Conservation (phyloP, 2,329 filamentous ascomycete species). For the Ophiocordyceps camponoti-leonardi region DNA sequence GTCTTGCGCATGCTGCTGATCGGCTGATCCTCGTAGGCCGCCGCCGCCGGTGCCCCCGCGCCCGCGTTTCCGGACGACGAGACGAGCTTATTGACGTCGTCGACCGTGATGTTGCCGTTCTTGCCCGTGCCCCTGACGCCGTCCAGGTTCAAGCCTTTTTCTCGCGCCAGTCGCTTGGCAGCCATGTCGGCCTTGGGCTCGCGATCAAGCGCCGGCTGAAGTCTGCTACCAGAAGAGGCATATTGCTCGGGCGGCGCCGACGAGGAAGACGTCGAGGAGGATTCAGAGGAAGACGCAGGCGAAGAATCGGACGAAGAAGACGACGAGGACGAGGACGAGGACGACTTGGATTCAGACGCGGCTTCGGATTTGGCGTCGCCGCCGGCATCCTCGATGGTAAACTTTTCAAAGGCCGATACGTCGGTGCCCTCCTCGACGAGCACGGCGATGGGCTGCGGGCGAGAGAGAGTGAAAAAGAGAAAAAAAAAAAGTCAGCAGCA, state of each 20-base stretch:
- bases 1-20: slow-evolving; percentile 93
- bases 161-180: slow-evolving; percentile 67
- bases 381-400: slow-evolving; percentile 78
- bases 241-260: slow-evolving; percentile 49
- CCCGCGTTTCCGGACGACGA: slow-evolving; percentile 27
- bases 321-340: background rate
- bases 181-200: slow-evolving; percentile 55
- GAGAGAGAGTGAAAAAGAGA: background rate
- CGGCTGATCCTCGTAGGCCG: slow-evolving; percentile 64
- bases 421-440: slow-evolving; percentile 86
- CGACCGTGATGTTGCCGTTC: slow-evolving; percentile 74
- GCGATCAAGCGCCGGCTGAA: slow-evolving; percentile 74
- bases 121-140: slow-evolving; percentile 75
- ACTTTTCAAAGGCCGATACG: slow-evolving; percentile 73
- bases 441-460: slow-evolving; percentile 72
- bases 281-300: too few relatives aligned
- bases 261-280: slow-evolving; percentile 7
- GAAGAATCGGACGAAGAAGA: background rate
- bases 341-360: slow-evolving; percentile 16
- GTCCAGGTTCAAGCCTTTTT: slow-evolving; percentile 65
- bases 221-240: slow-evolving; percentile 53
- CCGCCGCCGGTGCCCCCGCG: slow-evolving; percentile 40
- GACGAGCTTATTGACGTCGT: slow-evolving; percentile 78
- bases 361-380: slow-evolving; percentile 48
- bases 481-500: background rate